These are phyloP conservation scores for Populus hybrid DNA, from an alignment of 441 rosid species.

Conservation along the genomic window DNA sequence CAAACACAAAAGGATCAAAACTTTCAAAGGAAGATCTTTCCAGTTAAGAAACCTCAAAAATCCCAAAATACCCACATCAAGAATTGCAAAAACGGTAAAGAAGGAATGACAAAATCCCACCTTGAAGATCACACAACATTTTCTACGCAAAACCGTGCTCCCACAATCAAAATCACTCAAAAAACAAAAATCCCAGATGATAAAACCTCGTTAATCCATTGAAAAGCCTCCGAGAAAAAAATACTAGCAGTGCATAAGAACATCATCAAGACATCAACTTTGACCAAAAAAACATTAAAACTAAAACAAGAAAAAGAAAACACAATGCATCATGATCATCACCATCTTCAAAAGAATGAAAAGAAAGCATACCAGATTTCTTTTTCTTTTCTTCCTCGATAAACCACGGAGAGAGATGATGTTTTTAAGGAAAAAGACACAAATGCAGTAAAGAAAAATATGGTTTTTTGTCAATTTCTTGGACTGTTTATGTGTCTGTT, in stretches of 20 bases:
- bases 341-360: background rate
- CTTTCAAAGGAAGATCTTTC: background rate
- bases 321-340: background rate
- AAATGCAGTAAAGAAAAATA: slow-evolving; percentile 27
- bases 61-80: background rate
- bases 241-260: slow-evolving; percentile 8
- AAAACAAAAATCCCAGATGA: slow-evolving; percentile 25
- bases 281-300: background rate
- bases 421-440: slow-evolving; percentile 14
- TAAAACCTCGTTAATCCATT: slow-evolving; percentile 2
- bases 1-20: background rate
- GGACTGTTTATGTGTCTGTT: slow-evolving; percentile 18
- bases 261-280: slow-evolving; percentile 17
- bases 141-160: background rate
- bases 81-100: background rate
- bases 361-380: slow-evolving; percentile 15
- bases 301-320: background rate
- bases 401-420: slow-evolving; percentile 9
- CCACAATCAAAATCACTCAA: slow-evolving; percentile 4
- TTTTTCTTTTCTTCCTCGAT: background rate
- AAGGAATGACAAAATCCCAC: background rate
- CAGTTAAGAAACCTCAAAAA: background rate
- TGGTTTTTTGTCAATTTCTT: slow-evolving; percentile 17
- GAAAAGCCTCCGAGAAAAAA: background rate
- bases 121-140: background rate